A percentile compares a stretch with the other conserved stretches of the same genome.
Evolutionary conservation across 495 filamentous ascomycete genomes (phyloP).

Genomic region (Talaromyces liani): DNA sequence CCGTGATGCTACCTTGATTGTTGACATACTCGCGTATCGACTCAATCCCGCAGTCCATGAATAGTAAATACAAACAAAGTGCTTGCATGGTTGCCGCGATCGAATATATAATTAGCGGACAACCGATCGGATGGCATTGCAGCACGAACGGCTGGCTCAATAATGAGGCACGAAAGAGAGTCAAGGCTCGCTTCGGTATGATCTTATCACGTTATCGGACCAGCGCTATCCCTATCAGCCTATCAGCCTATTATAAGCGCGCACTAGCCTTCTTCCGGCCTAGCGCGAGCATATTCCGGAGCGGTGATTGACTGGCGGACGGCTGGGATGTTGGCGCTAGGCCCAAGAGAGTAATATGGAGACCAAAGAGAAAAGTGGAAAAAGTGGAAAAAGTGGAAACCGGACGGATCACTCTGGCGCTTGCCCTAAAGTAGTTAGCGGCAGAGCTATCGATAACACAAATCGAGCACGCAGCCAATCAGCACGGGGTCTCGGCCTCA

Average conservation of each 20-base stretch:
- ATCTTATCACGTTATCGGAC: not conserved
- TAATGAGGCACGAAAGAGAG: not conserved
- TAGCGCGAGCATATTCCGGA: not conserved
- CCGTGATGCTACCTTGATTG: not conserved
- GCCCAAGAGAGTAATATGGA: not conserved
- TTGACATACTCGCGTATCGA: not conserved
- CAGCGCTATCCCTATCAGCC: not conserved
- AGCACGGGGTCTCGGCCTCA: not conserved
- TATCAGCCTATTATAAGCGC: not conserved
- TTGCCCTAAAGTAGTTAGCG: conserved; percentile 26
- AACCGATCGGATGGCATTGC: not conserved
- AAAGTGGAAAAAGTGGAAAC: not conserved
- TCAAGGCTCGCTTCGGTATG: not conserved
- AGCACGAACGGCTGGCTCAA: not conserved
- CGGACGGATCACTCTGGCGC: conserved; percentile 10
- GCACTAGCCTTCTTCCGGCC: not conserved
- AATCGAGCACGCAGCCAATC: conserved; percentile 2
- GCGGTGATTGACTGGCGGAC: not conserved
- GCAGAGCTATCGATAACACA: conserved; percentile 10
- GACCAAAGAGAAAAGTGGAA: not conserved
- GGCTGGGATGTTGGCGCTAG: not conserved
- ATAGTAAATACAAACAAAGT: not conserved
- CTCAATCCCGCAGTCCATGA: not conserved
- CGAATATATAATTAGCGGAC: not conserved
- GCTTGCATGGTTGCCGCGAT: not conserved